Conservation (phyloP, 2,329 filamentous ascomycete species). For the Fusarium sp. region DNA sequence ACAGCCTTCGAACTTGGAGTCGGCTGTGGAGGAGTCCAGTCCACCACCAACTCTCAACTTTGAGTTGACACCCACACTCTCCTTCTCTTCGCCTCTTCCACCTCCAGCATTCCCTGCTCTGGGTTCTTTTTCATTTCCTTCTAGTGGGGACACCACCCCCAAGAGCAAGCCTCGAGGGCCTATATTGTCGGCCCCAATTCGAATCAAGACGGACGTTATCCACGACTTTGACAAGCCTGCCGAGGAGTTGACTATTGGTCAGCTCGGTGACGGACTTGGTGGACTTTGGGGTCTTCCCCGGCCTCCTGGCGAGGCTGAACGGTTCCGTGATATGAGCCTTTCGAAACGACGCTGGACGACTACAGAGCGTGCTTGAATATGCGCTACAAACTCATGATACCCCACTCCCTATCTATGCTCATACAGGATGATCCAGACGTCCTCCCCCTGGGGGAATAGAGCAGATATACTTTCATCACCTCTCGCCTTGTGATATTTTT, state of each 20-base stretch:
- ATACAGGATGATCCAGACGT: conserved; percentile 18
- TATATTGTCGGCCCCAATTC: conserved; percentile 50
- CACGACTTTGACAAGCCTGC: conserved; percentile 43
- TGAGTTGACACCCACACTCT: conserved; percentile 28
- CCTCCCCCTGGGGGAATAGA: conserved; percentile 5
- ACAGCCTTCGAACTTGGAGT: background rate
- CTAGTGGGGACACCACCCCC: conserved; percentile 28
- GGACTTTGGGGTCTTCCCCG: conserved; percentile 59
- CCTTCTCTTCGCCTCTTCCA: conserved; percentile 33
- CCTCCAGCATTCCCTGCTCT: conserved; percentile 35
- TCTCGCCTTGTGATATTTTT: conserved; percentile 29
- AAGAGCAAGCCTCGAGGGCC: conserved; percentile 40
- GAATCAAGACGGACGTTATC: conserved; percentile 46
- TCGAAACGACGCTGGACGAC: conserved; percentile 67
- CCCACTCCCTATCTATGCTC: conserved; percentile 9
- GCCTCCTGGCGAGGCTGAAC: conserved; percentile 58
- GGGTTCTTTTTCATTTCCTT: conserved; percentile 31
- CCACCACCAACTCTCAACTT: conserved; percentile 24
- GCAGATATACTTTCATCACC: conserved; percentile 16
- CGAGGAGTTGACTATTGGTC: conserved; percentile 48
- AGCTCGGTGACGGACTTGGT: conserved; percentile 51
- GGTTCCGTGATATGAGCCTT: conserved; percentile 56
- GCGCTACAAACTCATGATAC: conserved; percentile 7
- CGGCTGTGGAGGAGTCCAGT: conserved; percentile 19
- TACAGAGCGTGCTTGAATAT: conserved; percentile 54